Base-by-base conservation (phyloP, 306 rosid species). In the Pachyrhizus erosus region DNA sequence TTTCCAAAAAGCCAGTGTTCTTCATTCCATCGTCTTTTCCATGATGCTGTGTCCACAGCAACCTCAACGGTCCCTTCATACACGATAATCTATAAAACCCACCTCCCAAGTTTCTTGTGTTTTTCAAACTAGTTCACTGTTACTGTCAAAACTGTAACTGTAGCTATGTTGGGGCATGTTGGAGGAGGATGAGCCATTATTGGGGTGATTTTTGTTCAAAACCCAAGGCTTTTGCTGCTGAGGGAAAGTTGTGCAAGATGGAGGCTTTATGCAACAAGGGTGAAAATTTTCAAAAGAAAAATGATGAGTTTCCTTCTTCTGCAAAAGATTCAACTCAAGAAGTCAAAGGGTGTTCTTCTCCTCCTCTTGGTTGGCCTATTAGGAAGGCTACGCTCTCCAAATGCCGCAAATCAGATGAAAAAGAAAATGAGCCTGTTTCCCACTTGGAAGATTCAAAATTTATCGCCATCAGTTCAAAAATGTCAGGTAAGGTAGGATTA, bases 351-450 rank as follows among this genome's bases (percentile, higher is more conserved):
- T 80, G 76, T 42, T 86, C 90, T 68, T 83, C 92, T 75, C 58
- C 88, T 23, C 91, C 85, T 58, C 87, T 89, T 82, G 97, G 97
- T 12, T 94, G 95, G 97, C 98, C 97, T 26, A 87, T 89, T 57
- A 82, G 91, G 71, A 90, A 93, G 76, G 94, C 92, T 71, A 84
- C 87, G 0, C 76, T 89, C 7, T 72, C 91, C 66, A 89, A 86
- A 80, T 83, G 87, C 77, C 71, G 84, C 6, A 85, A 80, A 70
- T 88, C 88, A 65, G 91, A 84, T 78, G 92, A 86, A 34, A 87
- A 86, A 27, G 83, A 86, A 62, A 84, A 86, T 5, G 37, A 80
- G 48, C 86, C 73, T 72, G 27, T 58, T 81, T 58, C 88, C 67
- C 85, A 24, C 58, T 81, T 73, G 62, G 87, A 69, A 17, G 90